Percentiles rank a stretch among this genome's conserved stretches.
phyloP scores from a whole-genome alignment of 306 rosid species.

The Corylus heterophylla region DNA sequence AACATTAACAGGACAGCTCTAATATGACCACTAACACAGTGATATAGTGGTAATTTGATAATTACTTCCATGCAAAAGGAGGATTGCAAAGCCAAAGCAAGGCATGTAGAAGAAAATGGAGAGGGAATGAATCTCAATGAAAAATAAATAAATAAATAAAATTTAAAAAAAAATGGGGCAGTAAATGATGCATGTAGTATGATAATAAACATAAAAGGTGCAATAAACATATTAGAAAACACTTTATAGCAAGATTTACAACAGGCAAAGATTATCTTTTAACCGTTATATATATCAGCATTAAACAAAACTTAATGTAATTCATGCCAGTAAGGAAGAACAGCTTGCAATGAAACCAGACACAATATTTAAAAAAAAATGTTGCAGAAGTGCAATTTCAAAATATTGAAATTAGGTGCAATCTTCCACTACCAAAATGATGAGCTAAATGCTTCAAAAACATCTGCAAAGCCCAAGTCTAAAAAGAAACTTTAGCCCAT shows the following conservation, averaged over 20 bases:
- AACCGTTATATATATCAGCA: constrained; percentile 10
- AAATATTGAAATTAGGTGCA: neutral
- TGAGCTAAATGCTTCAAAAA: neutral
- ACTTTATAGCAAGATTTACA: constrained; percentile 3
- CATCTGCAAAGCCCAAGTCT: neutral
- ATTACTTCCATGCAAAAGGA: neutral
- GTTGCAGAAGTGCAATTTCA: neutral
- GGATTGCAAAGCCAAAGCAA: neutral
- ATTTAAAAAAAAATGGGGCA: neutral
- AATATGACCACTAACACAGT: constrained; percentile 15
- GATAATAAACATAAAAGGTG: neutral
- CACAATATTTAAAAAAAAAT: constrained; percentile 6
- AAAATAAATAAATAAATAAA: too few relatives aligned
- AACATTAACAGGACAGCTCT: constrained; percentile 9
- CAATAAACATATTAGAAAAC: constrained; percentile 15
- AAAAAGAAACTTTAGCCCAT: neutral
- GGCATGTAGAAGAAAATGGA: neutral
- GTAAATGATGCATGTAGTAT: constrained; percentile 4
- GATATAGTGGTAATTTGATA: constrained; percentile 11
- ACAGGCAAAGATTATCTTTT: constrained; percentile 5
- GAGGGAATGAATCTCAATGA: neutral
- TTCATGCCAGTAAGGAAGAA: neutral
- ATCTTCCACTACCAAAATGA: neutral
- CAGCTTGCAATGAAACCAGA: neutral
- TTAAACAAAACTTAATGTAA: constrained; percentile 2